These are phyloP conservation scores for Colletotrichum orchidophilum DNA, from an alignment of 2,329 filamentous ascomycete genomes.

Conservation along the genomic window DNA sequence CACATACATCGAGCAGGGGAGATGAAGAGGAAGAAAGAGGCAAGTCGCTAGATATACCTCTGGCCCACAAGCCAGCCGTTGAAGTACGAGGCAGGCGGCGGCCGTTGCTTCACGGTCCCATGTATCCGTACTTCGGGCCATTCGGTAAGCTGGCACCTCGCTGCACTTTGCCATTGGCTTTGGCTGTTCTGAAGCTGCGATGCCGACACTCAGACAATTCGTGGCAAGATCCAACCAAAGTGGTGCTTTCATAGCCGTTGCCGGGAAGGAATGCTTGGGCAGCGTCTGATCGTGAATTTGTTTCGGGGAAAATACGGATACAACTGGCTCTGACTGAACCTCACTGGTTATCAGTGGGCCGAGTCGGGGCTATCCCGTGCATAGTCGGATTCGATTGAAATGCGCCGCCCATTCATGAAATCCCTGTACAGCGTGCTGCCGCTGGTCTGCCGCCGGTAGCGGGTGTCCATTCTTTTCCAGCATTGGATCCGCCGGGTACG, in stretches of 20 bases:
- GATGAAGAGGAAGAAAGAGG: background rate
- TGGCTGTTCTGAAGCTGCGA: background rate
- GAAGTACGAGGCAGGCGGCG: background rate
- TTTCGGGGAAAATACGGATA: conserved; percentile 18
- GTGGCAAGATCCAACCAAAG: background rate
- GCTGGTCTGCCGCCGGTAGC: background rate
- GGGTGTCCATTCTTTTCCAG: conserved; percentile 9
- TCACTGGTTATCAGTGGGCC: background rate
- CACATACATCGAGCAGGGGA: background rate
- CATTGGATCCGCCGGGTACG: background rate
- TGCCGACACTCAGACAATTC: background rate
- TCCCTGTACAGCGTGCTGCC: background rate
- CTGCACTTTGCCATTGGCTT: background rate
- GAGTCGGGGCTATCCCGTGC: background rate
- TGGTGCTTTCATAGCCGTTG: background rate
- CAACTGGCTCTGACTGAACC: background rate
- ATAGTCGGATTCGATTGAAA: conserved; percentile 9
- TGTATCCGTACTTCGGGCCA: conserved; percentile 1
- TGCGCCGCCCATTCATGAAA: background rate
- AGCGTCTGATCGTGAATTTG: conserved; percentile 1
- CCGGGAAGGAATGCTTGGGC: background rate
- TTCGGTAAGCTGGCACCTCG: conserved; percentile 12
- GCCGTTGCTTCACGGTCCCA: background rate
- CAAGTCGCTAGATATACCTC: background rate
- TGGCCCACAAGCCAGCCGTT: background rate